phyloP scores from a whole-genome alignment of 805 yeast species.

The Candida berthetii region DNA sequence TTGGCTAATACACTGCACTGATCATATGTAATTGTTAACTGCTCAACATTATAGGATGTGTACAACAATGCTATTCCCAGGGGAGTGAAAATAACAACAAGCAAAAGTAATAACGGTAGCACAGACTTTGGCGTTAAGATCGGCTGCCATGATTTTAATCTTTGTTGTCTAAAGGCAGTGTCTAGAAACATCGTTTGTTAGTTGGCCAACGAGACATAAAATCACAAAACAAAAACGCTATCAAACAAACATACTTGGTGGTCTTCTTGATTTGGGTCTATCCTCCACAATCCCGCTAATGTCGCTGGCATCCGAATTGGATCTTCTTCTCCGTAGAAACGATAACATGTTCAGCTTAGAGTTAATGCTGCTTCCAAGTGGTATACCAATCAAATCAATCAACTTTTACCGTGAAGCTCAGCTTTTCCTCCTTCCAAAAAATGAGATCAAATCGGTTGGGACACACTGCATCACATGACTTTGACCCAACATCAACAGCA shows the following conservation, averaged over 20 bases:
- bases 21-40: slow-evolving; percentile 69
- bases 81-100: slow-evolving; percentile 82
- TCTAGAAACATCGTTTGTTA: slow-evolving; percentile 31
- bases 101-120: slow-evolving; percentile 69
- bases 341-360: slow-evolving; percentile 8
- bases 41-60: slow-evolving; percentile 77
- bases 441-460: too few species aligned
- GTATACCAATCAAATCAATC: too few species aligned
- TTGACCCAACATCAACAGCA: too few species aligned
- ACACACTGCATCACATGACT: too few species aligned
- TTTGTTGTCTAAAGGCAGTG: slow-evolving; percentile 75
- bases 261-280: slow-evolving; percentile 39
- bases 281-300: slow-evolving; percentile 18
- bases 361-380: too few species aligned
- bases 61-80: slow-evolving; percentile 80
- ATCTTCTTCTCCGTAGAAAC: slow-evolving; percentile 19
- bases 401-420: too few species aligned
- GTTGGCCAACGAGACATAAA: slow-evolving; percentile 13
- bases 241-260: slow-evolving; percentile 33
- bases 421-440: too few species aligned
- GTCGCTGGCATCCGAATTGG: slow-evolving; percentile 22
- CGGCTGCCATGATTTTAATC: slow-evolving; percentile 68
- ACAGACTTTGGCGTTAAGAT: slow-evolving; percentile 89
- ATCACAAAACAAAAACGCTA: neutral
- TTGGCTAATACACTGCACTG: slow-evolving; percentile 54